Evolutionary conservation across 345 rosid species (phyloP).

Genomic region (Bretschneidera sinensis): DNA sequence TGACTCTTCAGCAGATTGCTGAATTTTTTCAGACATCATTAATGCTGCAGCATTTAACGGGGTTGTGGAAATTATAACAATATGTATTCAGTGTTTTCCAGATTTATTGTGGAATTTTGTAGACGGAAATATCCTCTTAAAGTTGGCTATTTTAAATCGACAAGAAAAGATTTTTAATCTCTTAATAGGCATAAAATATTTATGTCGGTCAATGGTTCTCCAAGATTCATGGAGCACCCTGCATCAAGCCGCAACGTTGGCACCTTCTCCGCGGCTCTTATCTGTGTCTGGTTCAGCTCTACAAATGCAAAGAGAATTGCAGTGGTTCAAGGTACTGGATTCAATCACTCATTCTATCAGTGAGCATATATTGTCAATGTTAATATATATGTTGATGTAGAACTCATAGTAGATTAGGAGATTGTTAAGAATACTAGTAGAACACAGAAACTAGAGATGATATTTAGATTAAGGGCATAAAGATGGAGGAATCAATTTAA

Average conservation of each 20-base stretch:
- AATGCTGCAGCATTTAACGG: background rate
- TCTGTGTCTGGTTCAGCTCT: conserved; percentile 9
- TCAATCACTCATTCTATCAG: background rate
- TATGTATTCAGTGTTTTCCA: background rate
- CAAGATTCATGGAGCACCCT: background rate
- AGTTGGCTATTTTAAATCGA: background rate
- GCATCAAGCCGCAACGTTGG: conserved; percentile 5
- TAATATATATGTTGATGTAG: too few species aligned
- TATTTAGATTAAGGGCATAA: too few species aligned
- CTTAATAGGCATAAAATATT: background rate
- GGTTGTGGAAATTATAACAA: background rate
- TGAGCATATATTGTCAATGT: too few species aligned
- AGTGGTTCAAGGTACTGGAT: conserved; percentile 6
- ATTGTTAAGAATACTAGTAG: too few species aligned
- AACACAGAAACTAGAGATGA: too few species aligned
- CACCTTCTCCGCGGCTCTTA: background rate
- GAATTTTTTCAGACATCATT: background rate
- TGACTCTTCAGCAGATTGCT: background rate
- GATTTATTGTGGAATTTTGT: background rate
- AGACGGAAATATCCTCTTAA: background rate
- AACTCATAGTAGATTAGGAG: too few species aligned
- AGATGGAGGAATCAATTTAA: too few species aligned
- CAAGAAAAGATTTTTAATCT: background rate
- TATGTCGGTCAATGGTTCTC: background rate
- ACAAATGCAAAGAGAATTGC: too few species aligned